phyloP scores from a whole-genome alignment of 179 eudicot species.

The Nepenthes alata region DNA sequence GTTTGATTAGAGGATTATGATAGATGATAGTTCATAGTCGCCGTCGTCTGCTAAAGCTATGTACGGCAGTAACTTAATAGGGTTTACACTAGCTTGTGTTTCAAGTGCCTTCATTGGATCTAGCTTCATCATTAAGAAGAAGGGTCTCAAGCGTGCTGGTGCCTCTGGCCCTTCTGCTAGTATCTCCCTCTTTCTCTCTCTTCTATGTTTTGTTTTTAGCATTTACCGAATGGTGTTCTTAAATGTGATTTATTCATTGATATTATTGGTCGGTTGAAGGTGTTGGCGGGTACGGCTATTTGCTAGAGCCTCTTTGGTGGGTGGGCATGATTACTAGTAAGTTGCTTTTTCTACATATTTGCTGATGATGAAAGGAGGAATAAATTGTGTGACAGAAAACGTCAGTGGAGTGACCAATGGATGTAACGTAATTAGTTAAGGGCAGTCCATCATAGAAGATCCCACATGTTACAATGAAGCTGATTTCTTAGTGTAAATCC shows the following conservation, averaged over 20 bases:
- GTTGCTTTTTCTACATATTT: conserved; percentile 6
- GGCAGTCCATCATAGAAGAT: no score
- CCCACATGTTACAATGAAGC: no score
- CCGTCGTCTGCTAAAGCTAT: conserved; percentile 9
- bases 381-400: no score
- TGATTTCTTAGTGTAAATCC: no score
- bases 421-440: neutral
- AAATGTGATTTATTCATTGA: neutral
- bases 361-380: neutral
- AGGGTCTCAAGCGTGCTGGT: conserved; percentile 51
- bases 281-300: conserved; percentile 60
- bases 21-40: conserved; percentile 5
- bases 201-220: neutral
- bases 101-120: conserved; percentile 59
- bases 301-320: conserved; percentile 68
- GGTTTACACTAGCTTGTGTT: conserved; percentile 40
- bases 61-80: conserved; percentile 39
- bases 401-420: no score
- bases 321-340: conserved; percentile 63
- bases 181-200: conserved; percentile 8
- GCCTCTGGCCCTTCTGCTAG: conserved; percentile 49
- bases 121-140: conserved; percentile 62
- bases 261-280: conserved; percentile 21
- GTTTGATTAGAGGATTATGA: neutral
- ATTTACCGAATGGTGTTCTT: neutral